phyloP scores from a whole-genome alignment of 257 asterid species.

The Paulownia fortunei region DNA sequence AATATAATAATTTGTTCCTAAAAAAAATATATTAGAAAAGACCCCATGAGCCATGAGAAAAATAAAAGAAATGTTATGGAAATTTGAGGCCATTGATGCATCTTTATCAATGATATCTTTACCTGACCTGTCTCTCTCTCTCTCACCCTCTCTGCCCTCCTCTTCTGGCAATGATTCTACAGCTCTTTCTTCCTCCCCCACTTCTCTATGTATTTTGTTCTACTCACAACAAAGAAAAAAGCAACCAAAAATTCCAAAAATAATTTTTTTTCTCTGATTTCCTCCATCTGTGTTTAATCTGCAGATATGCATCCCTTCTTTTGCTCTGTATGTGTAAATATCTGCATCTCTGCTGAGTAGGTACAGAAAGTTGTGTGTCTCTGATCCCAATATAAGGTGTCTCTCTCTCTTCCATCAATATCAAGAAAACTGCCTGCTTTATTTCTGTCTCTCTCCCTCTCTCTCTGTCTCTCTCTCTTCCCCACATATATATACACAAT shows the following conservation, averaged over 20 bases:
- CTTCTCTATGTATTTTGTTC: conserved; percentile 31
- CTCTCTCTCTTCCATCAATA: conserved; percentile 30
- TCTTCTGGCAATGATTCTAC: conserved; percentile 53
- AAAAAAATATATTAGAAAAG: neutral
- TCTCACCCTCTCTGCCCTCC: conserved; percentile 30
- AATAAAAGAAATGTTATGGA: neutral
- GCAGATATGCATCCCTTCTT: conserved; percentile 24
- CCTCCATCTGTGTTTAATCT: conserved; percentile 25
- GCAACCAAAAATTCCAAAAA: conserved; percentile 5
- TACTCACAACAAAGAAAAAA: neutral
- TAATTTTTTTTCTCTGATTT: conserved; percentile 6
- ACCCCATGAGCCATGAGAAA: neutral
- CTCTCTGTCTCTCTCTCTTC: neutral
- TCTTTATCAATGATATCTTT: conserved; percentile 35
- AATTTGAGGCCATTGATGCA: conserved; percentile 33
- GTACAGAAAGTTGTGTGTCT: conserved; percentile 67
- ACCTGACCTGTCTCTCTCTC: conserved; percentile 29
- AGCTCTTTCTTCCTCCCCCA: conserved; percentile 42
- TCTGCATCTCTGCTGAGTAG: conserved; percentile 49
- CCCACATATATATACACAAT: conserved; percentile 3
- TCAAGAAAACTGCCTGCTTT: conserved; percentile 29
- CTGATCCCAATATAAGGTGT: conserved; percentile 63
- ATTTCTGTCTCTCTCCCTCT: too few species aligned
- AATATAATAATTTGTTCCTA: neutral
- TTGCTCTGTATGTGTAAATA: conserved; percentile 45